A percentile compares a stretch with the other conserved stretches of the same genome.
These are phyloP conservation scores for Bipolaris sorokiniana DNA, from an alignment of 2,329 filamentous ascomycete genomes.

Conservation along the genomic window DNA sequence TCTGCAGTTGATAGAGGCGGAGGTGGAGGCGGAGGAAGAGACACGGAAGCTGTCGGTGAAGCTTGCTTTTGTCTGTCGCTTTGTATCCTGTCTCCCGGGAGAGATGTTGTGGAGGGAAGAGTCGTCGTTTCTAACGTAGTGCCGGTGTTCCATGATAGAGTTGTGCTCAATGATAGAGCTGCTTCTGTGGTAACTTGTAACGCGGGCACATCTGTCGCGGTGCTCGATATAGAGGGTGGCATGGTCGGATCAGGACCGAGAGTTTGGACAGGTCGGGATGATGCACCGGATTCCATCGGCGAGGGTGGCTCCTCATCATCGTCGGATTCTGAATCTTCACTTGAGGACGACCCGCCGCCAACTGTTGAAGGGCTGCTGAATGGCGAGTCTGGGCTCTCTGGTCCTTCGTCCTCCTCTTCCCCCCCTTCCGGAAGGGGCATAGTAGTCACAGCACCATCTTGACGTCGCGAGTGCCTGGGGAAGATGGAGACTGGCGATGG, in stretches of 20 bases:
- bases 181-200: constrained; percentile 15
- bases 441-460: constrained; percentile 23
- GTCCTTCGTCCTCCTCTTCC: constrained; percentile 16
- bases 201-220: constrained; percentile 1
- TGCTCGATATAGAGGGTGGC: neutral
- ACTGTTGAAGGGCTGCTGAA: constrained; percentile 22
- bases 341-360: constrained; percentile 2
- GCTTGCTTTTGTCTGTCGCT: constrained; percentile 1
- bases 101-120: constrained; percentile 7
- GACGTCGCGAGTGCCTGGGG: constrained; percentile 25
- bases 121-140: constrained; percentile 1
- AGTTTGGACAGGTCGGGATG: constrained; percentile 4
- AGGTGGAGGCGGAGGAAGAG: neutral
- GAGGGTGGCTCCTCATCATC: constrained; percentile 21
- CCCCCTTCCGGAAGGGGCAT: constrained; percentile 8
- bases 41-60: neutral
- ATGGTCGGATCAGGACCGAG: constrained; percentile 5
- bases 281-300: constrained; percentile 9
- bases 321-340: constrained; percentile 18
- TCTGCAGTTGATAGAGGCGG: neutral
- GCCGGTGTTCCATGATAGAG: constrained; percentile 17
- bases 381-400: constrained; percentile 35
- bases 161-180: neutral
- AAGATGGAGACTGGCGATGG: constrained; percentile 35
- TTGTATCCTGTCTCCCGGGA: constrained; percentile 3